Evolutionary conservation across 129 eudicot species (phyloP), one percentile per base, ranked within the genome.

Genomic region (Artemisia annua): DNA sequence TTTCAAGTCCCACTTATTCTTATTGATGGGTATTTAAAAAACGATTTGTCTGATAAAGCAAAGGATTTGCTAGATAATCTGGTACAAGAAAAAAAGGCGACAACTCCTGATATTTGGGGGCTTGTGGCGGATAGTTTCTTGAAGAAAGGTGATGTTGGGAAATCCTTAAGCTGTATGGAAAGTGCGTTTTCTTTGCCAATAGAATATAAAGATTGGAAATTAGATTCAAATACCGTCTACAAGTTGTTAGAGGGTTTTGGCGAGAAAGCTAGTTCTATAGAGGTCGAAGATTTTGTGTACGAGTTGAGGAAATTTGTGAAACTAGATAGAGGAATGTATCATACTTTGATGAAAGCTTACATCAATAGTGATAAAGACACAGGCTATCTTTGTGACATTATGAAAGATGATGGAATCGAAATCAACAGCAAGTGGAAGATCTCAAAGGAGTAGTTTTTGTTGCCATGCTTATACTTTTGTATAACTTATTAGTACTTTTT

Each of bases 321-420:
- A 8, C 35, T 86, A 30, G 80, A 83, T 70, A 83, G 83, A 70
- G 73, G 71, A 64, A 85, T 87, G 89, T 89, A 87, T 71, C 82
- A 85, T 81, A 68, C 74, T 3, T 74, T 86, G 80, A 58, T 91
- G 53, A 78, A 69, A 68, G 82, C 83, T 17, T 80, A 51, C 60
- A 63, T 86, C 10, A 67, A 75, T 78, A 66, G 76, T 64, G 89
- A 83, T 53, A 85, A 85, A 73, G 85, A 86, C 17, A 86, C 75
- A 44, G 77, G 75, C 9, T 69, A 64, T 28, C 63, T 88, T 24
- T 30, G 84, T 53, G 71, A 79, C 16, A 71, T 62, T 20, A 88
- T 88, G 97, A 81, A 83, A 75, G 84, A 80, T 39, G 90, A 84
- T 84, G 74, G 78, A 11, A 75, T 85, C 49, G 75, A 73, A 51